Conservation (phyloP, 1,139 yeast genomes). For the Petasospora fabianii region DNA sequence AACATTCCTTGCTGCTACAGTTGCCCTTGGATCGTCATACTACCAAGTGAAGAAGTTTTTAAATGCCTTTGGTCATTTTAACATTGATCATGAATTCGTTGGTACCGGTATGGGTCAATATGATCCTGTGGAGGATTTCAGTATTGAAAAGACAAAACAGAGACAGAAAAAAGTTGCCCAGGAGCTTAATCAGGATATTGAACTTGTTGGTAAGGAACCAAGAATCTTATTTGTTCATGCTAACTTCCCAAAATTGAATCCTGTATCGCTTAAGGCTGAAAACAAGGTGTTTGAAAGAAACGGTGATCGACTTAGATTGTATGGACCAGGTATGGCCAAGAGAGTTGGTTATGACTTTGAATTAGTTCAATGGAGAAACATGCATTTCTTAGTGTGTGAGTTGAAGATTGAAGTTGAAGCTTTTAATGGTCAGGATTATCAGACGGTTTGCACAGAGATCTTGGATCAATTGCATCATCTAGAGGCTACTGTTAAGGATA, state of each 20-base stretch:
- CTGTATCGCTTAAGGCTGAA: conserved; percentile 44
- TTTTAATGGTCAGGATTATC: conserved; percentile 43
- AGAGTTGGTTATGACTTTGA: conserved; percentile 59
- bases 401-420: conserved; percentile 40
- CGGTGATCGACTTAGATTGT: conserved; percentile 46
- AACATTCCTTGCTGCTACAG: conserved; percentile 78
- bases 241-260: conserved; percentile 62
- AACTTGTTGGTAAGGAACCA: conserved; percentile 32
- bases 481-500: conserved; percentile 29
- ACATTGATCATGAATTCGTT: conserved; percentile 39
- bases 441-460: conserved; percentile 48
- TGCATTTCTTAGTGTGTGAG: conserved; percentile 56
- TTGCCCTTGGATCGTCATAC: conserved; percentile 52
- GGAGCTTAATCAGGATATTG: conserved; percentile 22
- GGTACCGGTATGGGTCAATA: conserved; percentile 76
- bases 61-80: conserved; percentile 52
- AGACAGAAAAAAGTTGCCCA: conserved; percentile 20
- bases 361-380: conserved; percentile 55
- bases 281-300: conserved; percentile 41
- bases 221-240: conserved; percentile 58
- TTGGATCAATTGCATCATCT: conserved; percentile 42
- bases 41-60: conserved; percentile 66
- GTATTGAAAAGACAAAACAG: conserved; percentile 23
- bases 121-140: conserved; percentile 60
- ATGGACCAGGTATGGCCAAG: conserved; percentile 51